Evolutionary conservation across 768 basidiomycete genomes (phyloP).

Genomic region (Mycena olivaceomarginata): DNA sequence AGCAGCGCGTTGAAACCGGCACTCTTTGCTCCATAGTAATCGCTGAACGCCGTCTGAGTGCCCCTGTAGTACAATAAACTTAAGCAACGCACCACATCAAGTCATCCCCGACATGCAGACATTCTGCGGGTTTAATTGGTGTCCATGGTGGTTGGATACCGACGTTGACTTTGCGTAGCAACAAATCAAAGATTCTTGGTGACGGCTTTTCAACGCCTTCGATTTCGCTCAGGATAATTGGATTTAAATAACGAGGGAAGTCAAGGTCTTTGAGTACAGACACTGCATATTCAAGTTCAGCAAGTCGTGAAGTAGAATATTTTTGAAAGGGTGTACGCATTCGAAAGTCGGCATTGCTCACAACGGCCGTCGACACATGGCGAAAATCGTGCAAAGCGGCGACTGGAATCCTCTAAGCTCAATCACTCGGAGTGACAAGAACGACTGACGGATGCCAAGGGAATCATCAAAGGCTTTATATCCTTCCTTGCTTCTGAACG

Average conservation of each 20-base stretch:
- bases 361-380: slow-evolving; percentile 71
- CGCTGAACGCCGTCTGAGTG: slow-evolving; percentile 62
- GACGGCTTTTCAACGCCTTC: slow-evolving; percentile 83
- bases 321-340: slow-evolving; percentile 71
- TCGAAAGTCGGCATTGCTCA: slow-evolving; percentile 85
- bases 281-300: slow-evolving; percentile 53
- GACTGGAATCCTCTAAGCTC: slow-evolving; percentile 56
- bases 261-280: slow-evolving; percentile 77
- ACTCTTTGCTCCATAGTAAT: slow-evolving; percentile 76
- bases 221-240: slow-evolving; percentile 82
- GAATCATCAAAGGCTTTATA: slow-evolving; percentile 78
- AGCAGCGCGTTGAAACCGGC: slow-evolving; percentile 77
- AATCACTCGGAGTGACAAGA: not conserved
- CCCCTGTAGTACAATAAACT: not conserved
- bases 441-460: slow-evolving; percentile 64
- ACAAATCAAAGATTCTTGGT: slow-evolving; percentile 72
- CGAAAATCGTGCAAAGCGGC: slow-evolving; percentile 63
- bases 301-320: not conserved
- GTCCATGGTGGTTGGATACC: slow-evolving; percentile 17
- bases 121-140: slow-evolving; percentile 61
- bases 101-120: slow-evolving; percentile 88
- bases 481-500: slow-evolving; percentile 84
- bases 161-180: slow-evolving; percentile 46
- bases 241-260: slow-evolving; percentile 67
- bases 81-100: slow-evolving; percentile 70